A percentile compares a stretch with the other conserved stretches of the same genome.
phyloP scores from a whole-genome alignment of 1,284 basidiomycete species.

The Ustilago esculenta region DNA sequence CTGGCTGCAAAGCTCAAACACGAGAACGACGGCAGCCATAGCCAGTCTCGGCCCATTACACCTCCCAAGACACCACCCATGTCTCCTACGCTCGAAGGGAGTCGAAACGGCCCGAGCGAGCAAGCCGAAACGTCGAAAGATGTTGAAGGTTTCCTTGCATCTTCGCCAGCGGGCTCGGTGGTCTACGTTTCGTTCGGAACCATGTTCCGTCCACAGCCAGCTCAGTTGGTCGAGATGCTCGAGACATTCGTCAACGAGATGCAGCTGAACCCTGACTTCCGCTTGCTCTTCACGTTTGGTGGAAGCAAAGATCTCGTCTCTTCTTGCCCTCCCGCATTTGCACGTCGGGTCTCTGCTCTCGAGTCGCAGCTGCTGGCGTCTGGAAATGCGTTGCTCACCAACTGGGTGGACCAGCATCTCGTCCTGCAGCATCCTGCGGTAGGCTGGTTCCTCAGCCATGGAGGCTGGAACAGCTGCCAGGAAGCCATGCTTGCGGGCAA shows the following conservation, averaged over 20 bases:
- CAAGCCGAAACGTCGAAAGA: background rate
- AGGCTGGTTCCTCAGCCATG: slow-evolving; percentile 15
- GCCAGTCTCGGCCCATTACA: background rate
- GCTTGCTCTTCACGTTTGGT: slow-evolving; percentile 6
- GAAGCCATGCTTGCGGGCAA: slow-evolving; percentile 10
- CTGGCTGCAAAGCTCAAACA: background rate
- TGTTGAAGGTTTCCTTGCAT: background rate
- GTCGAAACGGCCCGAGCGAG: too few species aligned
- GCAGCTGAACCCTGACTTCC: background rate
- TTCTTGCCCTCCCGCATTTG: background rate
- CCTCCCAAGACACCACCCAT: slow-evolving; percentile 1
- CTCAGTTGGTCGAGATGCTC: slow-evolving; percentile 10
- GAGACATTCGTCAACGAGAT: slow-evolving; percentile 8
- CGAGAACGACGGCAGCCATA: background rate
- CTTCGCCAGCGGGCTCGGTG: background rate
- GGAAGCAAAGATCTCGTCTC: slow-evolving; percentile 9
- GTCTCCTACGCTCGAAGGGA: background rate
- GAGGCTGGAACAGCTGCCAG: slow-evolving; percentile 11
- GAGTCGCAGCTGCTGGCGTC: background rate
- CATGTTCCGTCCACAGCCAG: slow-evolving; percentile 8
- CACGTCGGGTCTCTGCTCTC: background rate
- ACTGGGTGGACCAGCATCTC: slow-evolving; percentile 10
- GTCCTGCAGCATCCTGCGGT: slow-evolving; percentile 6
- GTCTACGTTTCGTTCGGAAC: slow-evolving; percentile 14
- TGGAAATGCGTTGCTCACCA: background rate